phyloP scores from a whole-genome alignment of 306 rosid genomes.

The Citrullus amarus region DNA sequence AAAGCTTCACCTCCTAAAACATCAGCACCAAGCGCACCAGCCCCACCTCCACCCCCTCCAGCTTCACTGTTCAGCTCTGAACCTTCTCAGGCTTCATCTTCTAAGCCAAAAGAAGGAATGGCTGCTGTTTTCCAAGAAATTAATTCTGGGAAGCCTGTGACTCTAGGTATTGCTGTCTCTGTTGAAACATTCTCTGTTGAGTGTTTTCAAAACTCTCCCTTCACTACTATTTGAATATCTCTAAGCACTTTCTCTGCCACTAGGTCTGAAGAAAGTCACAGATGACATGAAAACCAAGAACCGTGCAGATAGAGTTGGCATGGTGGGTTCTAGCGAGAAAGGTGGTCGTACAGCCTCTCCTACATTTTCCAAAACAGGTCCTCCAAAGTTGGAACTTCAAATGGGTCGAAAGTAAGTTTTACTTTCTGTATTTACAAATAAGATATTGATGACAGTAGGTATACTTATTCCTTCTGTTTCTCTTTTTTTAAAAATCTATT shows the following conservation, averaged over 20 bases:
- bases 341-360: conserved; percentile 36
- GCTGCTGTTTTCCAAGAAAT: conserved; percentile 84
- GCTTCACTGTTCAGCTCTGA: conserved; percentile 76
- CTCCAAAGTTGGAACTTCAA: conserved; percentile 94
- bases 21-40: conserved; percentile 45
- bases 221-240: conserved; percentile 2
- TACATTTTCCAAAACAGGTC: conserved; percentile 55
- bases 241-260: neutral
- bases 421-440: conserved; percentile 3
- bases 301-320: conserved; percentile 67
- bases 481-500: neutral
- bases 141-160: conserved; percentile 47
- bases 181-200: neutral
- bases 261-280: conserved; percentile 88
- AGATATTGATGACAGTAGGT: conserved; percentile 9
- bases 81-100: conserved; percentile 74
- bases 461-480: neutral
- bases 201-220: neutral
- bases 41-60: conserved; percentile 80
- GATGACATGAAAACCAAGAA: conserved; percentile 90
- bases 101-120: conserved; percentile 78
- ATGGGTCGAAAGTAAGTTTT: conserved; percentile 92
- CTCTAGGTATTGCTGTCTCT: conserved; percentile 43
- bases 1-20: conserved; percentile 56
- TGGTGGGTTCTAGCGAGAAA: conserved; percentile 48